A percentile compares a stretch with the other conserved stretches of the same genome.
Conservation (phyloP, 192 early-diverging fungal species). For the Umbelopsis sp. region DNA sequence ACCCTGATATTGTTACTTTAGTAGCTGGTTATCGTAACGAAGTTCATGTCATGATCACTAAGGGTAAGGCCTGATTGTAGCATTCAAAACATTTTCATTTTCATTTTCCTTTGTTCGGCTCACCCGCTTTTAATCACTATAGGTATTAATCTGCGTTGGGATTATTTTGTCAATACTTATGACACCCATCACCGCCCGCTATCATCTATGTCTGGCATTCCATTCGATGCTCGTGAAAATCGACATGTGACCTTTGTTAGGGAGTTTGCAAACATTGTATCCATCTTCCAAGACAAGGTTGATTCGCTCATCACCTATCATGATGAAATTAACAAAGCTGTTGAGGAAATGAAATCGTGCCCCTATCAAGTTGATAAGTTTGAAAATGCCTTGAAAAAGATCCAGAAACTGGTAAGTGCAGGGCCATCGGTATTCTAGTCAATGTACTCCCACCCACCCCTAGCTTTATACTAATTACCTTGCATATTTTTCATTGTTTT, state of each 20-base stretch:
- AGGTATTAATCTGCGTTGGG: constrained; percentile 83
- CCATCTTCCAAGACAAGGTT: constrained; percentile 96
- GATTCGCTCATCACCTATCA: constrained; percentile 78
- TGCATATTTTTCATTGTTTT: neutral
- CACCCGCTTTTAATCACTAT: too few relatives aligned
- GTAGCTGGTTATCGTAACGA: constrained; percentile 95
- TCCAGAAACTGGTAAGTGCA: constrained; percentile 77
- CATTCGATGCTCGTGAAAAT: constrained; percentile 74
- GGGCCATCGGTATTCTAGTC: neutral
- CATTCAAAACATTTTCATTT: constrained; percentile 35
- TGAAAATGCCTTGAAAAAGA: constrained; percentile 66
- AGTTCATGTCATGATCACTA: constrained; percentile 83
- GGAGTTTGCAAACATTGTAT: constrained; percentile 88
- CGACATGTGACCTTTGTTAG: constrained; percentile 92
- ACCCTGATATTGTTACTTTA: constrained; percentile 74
- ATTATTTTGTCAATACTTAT: constrained; percentile 88
- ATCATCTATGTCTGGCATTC: constrained; percentile 42
- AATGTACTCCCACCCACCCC: too few relatives aligned
- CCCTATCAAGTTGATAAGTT: constrained; percentile 73
- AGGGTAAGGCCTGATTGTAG: constrained; percentile 40
- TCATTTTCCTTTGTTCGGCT: neutral
- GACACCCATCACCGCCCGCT: constrained; percentile 46
- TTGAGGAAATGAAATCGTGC: constrained; percentile 87
- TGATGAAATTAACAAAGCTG: constrained; percentile 76
- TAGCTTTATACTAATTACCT: too few relatives aligned